Evolutionary conservation across 2,329 filamentous ascomycete genomes (phyloP).

Genomic region (Sphaerulina populicola): DNA sequence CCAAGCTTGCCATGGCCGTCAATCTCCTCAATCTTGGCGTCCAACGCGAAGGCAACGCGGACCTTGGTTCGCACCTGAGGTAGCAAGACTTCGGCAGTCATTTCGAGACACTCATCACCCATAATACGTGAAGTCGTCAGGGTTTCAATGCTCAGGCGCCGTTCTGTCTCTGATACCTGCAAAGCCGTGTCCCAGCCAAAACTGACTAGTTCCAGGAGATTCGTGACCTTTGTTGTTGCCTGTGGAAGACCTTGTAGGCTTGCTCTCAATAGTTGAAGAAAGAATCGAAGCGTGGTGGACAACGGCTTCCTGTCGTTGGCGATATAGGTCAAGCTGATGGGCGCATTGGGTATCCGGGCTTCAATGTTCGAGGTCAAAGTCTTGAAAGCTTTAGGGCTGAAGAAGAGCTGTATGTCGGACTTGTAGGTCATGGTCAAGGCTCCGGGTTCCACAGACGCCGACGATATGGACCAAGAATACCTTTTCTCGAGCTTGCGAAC

Average conservation of each 20-base stretch:
- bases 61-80: slow-evolving; percentile 60
- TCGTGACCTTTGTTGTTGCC: slow-evolving; percentile 47
- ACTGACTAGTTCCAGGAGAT: slow-evolving; percentile 53
- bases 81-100: slow-evolving; percentile 57
- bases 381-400: slow-evolving; percentile 57
- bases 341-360: slow-evolving; percentile 36
- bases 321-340: slow-evolving; percentile 64
- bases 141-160: slow-evolving; percentile 54
- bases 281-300: slow-evolving; percentile 64
- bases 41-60: slow-evolving; percentile 52
- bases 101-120: slow-evolving; percentile 55
- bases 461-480: slow-evolving; percentile 63
- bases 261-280: slow-evolving; percentile 63
- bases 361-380: slow-evolving; percentile 20
- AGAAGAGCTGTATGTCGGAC: slow-evolving; percentile 63
- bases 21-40: slow-evolving; percentile 38
- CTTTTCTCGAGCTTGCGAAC: slow-evolving; percentile 58
- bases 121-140: slow-evolving; percentile 57
- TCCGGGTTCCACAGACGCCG: slow-evolving; percentile 49
- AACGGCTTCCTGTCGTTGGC: slow-evolving; percentile 46
- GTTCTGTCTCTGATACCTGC: slow-evolving; percentile 52
- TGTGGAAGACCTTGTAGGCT: slow-evolving; percentile 56
- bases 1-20: slow-evolving; percentile 42
- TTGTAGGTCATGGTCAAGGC: slow-evolving; percentile 66
- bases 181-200: slow-evolving; percentile 58